These are phyloP conservation scores for Aspergillus cavernicola DNA, from an alignment of 495 filamentous ascomycete genomes.

Conservation along the genomic window DNA sequence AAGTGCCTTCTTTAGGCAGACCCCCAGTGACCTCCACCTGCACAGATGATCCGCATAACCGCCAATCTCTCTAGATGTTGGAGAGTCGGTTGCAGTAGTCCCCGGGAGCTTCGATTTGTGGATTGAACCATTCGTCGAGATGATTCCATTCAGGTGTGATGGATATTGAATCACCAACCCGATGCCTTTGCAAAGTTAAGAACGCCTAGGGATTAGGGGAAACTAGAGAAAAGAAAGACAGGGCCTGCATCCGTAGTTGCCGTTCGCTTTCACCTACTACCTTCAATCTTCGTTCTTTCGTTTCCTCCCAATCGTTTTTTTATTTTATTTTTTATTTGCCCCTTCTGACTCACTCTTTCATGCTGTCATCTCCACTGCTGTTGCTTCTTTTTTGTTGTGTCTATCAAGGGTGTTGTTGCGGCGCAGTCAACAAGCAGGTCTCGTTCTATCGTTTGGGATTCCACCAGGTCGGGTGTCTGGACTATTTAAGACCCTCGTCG, in stretches of 20 bases:
- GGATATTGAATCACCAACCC: conserved; percentile 26
- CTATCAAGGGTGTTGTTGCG: conserved; percentile 21
- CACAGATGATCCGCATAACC: conserved; percentile 32
- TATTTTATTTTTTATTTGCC: conserved; percentile 7
- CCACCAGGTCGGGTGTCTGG: conserved; percentile 7
- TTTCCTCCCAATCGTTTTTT: conserved; percentile 4
- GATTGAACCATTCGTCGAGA: conserved; percentile 17
- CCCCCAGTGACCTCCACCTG: conserved; percentile 16
- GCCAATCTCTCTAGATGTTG: conserved; percentile 30
- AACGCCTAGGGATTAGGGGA: conserved; percentile 9
- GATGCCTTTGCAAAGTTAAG: conserved; percentile 7
- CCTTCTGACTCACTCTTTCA: conserved; percentile 4
- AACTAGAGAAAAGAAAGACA: conserved; percentile 10
- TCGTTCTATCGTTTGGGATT: conserved; percentile 16
- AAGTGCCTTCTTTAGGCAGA: conserved; percentile 17
- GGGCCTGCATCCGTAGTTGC: conserved; percentile 19
- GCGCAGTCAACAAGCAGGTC: conserved; percentile 22
- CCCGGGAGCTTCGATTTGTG: conserved; percentile 5
- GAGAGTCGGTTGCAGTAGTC: conserved; percentile 8
- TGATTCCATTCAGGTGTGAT: conserved; percentile 17
- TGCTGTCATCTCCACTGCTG: conserved; percentile 6
- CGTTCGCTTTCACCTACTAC: conserved; percentile 9
- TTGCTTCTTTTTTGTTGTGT: conserved; percentile 13
- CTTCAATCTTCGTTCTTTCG: conserved; percentile 10
- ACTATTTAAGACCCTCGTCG: conserved; percentile 25